Conservation (phyloP, 2,329 filamentous ascomycete genomes). For the Corynespora cassiicola region DNA sequence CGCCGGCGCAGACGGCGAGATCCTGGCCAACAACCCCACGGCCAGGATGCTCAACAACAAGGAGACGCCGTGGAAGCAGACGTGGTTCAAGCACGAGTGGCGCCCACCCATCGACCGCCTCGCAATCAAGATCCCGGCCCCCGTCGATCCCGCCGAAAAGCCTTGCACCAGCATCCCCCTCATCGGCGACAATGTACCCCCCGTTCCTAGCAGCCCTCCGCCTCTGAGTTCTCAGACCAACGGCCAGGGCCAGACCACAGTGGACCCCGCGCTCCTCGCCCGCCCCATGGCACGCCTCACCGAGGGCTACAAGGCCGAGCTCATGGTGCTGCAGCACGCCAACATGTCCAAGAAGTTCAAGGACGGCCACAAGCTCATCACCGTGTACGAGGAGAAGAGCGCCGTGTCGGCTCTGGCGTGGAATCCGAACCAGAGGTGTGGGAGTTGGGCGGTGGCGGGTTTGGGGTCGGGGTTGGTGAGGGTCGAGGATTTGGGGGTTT, state of each 20-base stretch:
- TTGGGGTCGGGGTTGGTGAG: constrained; percentile 56
- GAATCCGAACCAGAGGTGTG: constrained; percentile 58
- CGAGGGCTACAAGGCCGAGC: constrained; percentile 49
- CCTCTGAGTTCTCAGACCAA: no score
- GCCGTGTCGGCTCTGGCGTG: constrained; percentile 54
- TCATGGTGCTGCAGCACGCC: constrained; percentile 30
- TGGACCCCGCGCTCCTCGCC: constrained; percentile 14
- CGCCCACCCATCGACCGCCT: constrained; percentile 28
- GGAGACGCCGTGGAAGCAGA: constrained; percentile 59
- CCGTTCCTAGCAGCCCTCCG: no score
- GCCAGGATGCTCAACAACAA: constrained; percentile 58
- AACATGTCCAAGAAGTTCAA: constrained; percentile 24
- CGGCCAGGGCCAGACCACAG: not conserved
- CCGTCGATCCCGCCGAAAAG: no score
- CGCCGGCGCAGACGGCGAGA: constrained; percentile 59
- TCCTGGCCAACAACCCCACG: constrained; percentile 59
- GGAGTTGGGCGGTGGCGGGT: constrained; percentile 59
- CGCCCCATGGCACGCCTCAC: constrained; percentile 44
- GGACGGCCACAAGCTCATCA: constrained; percentile 42
- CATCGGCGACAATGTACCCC: no score
- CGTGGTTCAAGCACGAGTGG: constrained; percentile 67
- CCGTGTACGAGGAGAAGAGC: constrained; percentile 54
- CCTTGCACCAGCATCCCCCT: not conserved
- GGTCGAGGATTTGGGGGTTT: constrained; percentile 54
- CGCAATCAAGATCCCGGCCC: constrained; percentile 5